phyloP scores from a whole-genome alignment of 1,139 yeast genomes.

The Sugiyamaella pinicola region DNA sequence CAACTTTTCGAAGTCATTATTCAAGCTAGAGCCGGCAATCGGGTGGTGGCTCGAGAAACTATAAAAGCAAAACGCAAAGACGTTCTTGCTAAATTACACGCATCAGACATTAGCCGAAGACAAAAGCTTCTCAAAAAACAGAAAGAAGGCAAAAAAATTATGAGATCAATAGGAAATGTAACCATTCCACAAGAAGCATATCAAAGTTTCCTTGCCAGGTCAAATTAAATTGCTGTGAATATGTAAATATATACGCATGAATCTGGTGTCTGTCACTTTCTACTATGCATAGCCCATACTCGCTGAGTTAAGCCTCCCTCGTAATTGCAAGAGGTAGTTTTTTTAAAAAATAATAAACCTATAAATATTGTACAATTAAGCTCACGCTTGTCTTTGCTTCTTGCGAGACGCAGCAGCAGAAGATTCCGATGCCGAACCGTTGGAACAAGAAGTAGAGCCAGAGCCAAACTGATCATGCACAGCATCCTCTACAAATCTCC shows the following conservation, averaged over 20 bases:
- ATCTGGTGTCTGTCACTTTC: too few relatives aligned
- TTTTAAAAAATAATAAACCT: neutral
- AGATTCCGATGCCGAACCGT: constrained; percentile 10
- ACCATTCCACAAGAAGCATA: constrained; percentile 80
- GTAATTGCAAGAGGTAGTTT: too few relatives aligned
- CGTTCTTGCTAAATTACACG: constrained; percentile 87
- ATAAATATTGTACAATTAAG: constrained; percentile 4
- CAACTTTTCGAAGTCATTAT: constrained; percentile 92
- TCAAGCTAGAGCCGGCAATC: constrained; percentile 85
- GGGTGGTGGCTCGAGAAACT: constrained; percentile 87
- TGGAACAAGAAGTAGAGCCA: constrained; percentile 4
- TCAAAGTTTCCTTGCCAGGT: constrained; percentile 43
- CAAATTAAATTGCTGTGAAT: constrained; percentile 1
- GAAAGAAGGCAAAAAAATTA: constrained; percentile 87
- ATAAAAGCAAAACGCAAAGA: constrained; percentile 92
- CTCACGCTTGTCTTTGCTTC: constrained; percentile 14
- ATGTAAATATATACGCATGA: neutral
- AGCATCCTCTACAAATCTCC: constrained; percentile 65
- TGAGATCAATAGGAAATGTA: constrained; percentile 80
- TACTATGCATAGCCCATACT: too few relatives aligned
- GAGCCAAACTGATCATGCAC: constrained; percentile 52
- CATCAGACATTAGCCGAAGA: constrained; percentile 88
- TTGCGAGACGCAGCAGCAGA: constrained; percentile 13
- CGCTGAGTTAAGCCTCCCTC: too few relatives aligned
- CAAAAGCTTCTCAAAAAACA: constrained; percentile 86